Evolutionary conservation across 495 filamentous ascomycete genomes (phyloP), one percentile per base, ranked within the genome.

Genomic region (Podospora pseudocomata): DNA sequence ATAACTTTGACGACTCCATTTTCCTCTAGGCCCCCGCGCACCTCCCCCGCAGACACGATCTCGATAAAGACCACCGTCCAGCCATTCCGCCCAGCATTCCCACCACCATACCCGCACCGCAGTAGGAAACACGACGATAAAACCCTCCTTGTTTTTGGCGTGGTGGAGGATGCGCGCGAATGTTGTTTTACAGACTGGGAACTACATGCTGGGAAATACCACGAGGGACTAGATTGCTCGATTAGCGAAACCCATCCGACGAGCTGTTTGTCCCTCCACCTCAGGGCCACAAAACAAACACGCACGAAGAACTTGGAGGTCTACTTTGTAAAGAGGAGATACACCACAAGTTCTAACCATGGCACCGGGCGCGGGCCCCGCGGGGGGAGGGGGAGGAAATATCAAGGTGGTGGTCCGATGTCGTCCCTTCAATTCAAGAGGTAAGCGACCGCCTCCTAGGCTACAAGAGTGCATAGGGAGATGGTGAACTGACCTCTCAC

Each of bases 361-460:
- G 90, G 86, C 90, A 80, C 87, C 90, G 77, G 86, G 82, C 68
- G 91, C 68, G 63, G 61, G 65, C 61, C 68, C 73, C 67, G 60
- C 70, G 20, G 73, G 74, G 65, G 90, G 55, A 66, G 93, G 91
- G 79, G 95, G 95, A 80, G 95, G 95, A 80, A 99, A 99, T 78
- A 99, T 99, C 79, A 99, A 98, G 91, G 95, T 99, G 83, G 95
- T 99, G 85, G 95, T 99, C 82, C 88, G 95, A 81, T 86, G 89
- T 67, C 88, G 94, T 76, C 93, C 94, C 34, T 97, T 97, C 80
- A 97, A 97, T 79, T 85, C 86, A 72, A 89, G 94, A 93, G 94
- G 94, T 94, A 82, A 80, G 88, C 76, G 62, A 18, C 7, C 13
- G 19, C 55, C 20, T 39, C 26, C 63, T 20, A 60, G 60, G 60